Evolutionary conservation across 805 yeast species (phyloP).

Genomic region (Lipomyces mesembrius): DNA sequence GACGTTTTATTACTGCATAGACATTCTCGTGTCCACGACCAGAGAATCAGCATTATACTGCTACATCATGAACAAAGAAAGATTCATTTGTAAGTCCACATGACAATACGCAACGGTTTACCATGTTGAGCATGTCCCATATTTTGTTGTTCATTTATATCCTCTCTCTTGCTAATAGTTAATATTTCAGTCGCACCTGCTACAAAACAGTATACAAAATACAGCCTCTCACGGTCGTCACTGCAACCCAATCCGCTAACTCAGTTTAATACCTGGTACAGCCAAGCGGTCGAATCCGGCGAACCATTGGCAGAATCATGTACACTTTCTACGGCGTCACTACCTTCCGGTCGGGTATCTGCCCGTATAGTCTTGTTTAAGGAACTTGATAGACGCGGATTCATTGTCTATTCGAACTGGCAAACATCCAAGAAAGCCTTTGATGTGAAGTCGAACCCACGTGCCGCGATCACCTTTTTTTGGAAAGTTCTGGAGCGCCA

Average conservation of each 20-base stretch:
- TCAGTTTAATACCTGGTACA: slow-evolving; percentile 86
- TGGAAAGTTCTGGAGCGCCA: slow-evolving; percentile 93
- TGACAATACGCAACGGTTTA: not conserved
- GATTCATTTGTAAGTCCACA: slow-evolving; percentile 31
- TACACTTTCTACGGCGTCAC: slow-evolving; percentile 84
- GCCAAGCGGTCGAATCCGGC: slow-evolving; percentile 63
- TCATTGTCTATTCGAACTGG: slow-evolving; percentile 91
- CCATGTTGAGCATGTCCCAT: slow-evolving; percentile 1
- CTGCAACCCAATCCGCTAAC: slow-evolving; percentile 64
- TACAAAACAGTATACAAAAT: slow-evolving; percentile 72
- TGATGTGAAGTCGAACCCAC: slow-evolving; percentile 72
- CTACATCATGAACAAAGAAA: slow-evolving; percentile 26
- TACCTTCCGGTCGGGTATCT: slow-evolving; percentile 90
- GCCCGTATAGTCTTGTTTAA: slow-evolving; percentile 84
- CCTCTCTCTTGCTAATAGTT: slow-evolving; percentile 6
- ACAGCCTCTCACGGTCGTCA: slow-evolving; percentile 59
- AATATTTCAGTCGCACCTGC: slow-evolving; percentile 38
- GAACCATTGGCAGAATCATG: slow-evolving; percentile 69
- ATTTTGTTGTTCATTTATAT: slow-evolving; percentile 12
- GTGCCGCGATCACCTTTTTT: slow-evolving; percentile 84
- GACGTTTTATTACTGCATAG: not conserved
- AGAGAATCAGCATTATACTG: not conserved
- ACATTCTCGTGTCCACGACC: not conserved
- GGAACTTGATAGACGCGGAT: slow-evolving; percentile 79
- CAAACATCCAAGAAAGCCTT: slow-evolving; percentile 77